Evolutionary conservation across 306 rosid species (phyloP).

Genomic region (Nissolia schottii): DNA sequence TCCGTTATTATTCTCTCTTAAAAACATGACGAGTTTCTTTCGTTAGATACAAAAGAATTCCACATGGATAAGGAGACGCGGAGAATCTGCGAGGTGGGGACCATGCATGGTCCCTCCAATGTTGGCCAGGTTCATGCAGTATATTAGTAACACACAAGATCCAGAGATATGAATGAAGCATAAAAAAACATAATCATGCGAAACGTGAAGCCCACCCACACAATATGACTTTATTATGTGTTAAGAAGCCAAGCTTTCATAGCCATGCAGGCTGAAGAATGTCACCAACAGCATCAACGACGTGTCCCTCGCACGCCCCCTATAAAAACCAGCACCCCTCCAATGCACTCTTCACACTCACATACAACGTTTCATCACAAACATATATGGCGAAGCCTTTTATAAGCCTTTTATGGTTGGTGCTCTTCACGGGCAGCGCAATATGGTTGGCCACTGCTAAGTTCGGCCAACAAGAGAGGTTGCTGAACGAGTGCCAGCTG

Average conservation of each 20-base stretch:
- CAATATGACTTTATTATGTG: conserved; percentile 32
- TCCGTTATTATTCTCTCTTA: no score
- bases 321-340: conserved; percentile 15
- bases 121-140: not conserved
- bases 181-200: not conserved
- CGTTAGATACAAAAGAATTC: no score
- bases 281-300: conserved; percentile 22
- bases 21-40: no score
- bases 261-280: conserved; percentile 49
- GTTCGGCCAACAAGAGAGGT: no score
- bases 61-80: not conserved
- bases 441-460: no score
- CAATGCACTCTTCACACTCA: conserved; percentile 8
- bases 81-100: not conserved
- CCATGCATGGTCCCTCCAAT: not conserved
- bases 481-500: conserved; percentile 22
- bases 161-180: not conserved
- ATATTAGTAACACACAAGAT: not conserved
- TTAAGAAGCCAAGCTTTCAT: not conserved
- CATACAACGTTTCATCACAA: not conserved
- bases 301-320: conserved; percentile 26
- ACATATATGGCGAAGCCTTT: conserved; percentile 33
- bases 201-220: not conserved
- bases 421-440: conserved; percentile 17
- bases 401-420: not conserved